Conservation (phyloP, 2,329 filamentous ascomycete species). For the Pseudogymnoascus sp. region DNA sequence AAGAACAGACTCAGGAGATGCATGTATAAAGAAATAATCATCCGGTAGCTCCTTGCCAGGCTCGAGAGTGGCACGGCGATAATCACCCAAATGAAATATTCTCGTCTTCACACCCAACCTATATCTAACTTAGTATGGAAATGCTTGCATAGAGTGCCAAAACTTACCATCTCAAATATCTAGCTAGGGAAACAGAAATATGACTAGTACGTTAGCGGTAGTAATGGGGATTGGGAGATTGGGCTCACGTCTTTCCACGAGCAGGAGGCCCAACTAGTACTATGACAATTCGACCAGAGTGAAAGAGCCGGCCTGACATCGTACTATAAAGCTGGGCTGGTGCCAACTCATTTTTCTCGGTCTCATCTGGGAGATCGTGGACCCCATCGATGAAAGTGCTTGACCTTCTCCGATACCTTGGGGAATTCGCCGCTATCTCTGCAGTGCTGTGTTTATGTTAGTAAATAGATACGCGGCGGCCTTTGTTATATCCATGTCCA, state of each 20-base stretch:
- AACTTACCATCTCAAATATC: conserved; percentile 79
- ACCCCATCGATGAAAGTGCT: conserved; percentile 97
- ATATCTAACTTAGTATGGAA: not conserved
- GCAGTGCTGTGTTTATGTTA: conserved; percentile 55
- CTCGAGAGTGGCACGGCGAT: conserved; percentile 83
- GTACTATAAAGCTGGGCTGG: conserved; percentile 97
- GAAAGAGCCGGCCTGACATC: conserved; percentile 92
- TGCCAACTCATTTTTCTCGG: conserved; percentile 59
- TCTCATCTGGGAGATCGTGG: conserved; percentile 79
- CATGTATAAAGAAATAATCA: conserved; percentile 96
- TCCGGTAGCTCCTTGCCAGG: conserved; percentile 79
- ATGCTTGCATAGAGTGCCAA: not conserved
- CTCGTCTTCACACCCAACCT: conserved; percentile 96
- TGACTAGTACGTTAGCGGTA: conserved; percentile 47
- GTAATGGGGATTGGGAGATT: not conserved
- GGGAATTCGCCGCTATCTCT: conserved; percentile 84
- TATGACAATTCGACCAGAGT: conserved; percentile 94
- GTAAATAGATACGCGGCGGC: not conserved
- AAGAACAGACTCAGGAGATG: conserved; percentile 84
- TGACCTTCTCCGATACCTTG: conserved; percentile 82
- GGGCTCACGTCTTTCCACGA: conserved; percentile 79
- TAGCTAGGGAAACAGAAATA: conserved; percentile 88
- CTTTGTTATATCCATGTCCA: not conserved
- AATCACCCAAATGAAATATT: conserved; percentile 95
- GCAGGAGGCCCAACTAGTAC: conserved; percentile 94